Evolutionary conservation across 805 yeast species (phyloP), one percentile per base, ranked within the genome.

Genomic region (Nakazawaea laoshanensis): DNA sequence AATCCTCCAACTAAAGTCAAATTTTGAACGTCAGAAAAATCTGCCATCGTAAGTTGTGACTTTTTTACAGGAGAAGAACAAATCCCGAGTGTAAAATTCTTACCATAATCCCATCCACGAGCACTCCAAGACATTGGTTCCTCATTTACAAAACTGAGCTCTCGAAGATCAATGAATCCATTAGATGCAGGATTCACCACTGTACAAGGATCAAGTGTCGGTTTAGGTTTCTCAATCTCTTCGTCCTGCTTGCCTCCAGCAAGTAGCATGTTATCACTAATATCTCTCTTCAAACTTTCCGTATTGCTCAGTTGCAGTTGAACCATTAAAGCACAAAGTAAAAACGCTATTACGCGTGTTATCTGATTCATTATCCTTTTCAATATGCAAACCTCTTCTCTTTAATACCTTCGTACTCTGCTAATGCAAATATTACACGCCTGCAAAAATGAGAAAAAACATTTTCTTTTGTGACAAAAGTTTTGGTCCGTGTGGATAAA

Each of bases 11-110:
- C 67, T 30, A 54, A 55, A 9, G 67, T 52, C 4, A 59, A 59
- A 37, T 69, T 65, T 40, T 21, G 35, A 31, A 58, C 44, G 27
- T 53, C 63, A 2, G 36, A 32, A 32, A 54, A 55, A 38, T 62
- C 68, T 4, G 42, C 30, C 3, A 43, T 38, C 7, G 12, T 8
- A 12, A 37, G 11, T 15, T 27, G 36, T 27, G 26, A 12, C 30
- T 46, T 49, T 30, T 51, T 46, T 26, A 68, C 46, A 17, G 79
- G 73, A n/a, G 75, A 55, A 33, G 82, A 67, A 45, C 89, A 80
- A 3, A 80, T 59, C n/a, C 83, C 80, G 26, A 81, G 44, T 1
- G 89, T 80, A 57, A 79, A 87, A 54, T 87, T 87, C 30, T 59
- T 62, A 18, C 76, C 76, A 45, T 70, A 72, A 42, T 79, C 92